These are phyloP conservation scores for Vicia villosa DNA, from an alignment of 306 rosid species.

Conservation along the genomic window DNA sequence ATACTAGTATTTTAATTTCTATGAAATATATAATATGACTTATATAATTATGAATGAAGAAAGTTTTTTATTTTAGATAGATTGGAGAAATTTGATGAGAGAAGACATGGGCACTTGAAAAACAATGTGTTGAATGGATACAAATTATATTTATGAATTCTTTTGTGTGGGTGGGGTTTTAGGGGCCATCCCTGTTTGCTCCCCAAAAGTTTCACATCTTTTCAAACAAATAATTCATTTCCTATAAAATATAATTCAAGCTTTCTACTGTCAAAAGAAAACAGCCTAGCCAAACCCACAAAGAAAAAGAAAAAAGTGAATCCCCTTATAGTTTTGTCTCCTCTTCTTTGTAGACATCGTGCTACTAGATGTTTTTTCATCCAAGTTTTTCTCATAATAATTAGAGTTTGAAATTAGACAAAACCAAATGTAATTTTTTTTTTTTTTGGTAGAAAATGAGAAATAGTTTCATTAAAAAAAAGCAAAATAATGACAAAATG, in stretches of 20 bases:
- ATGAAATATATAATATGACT: too few species aligned
- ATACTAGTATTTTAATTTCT: too few species aligned
- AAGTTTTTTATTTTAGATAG: conserved; percentile 9
- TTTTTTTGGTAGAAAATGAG: background rate
- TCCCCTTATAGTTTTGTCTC: conserved; percentile 22
- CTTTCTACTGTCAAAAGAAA: background rate
- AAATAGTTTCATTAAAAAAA: background rate
- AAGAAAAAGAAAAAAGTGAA: background rate
- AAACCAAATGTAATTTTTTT: background rate
- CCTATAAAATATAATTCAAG: background rate
- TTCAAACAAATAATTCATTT: conserved; percentile 55
- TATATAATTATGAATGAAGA: conserved; percentile 47
- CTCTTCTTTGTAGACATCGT: background rate
- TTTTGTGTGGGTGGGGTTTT: conserved; percentile 52
- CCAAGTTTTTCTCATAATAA: background rate
- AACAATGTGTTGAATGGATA: conserved; percentile 41
- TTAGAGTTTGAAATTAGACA: background rate
- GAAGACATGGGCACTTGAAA: conserved; percentile 39
- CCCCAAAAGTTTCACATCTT: conserved; percentile 91
- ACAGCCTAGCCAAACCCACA: conserved; percentile 1
- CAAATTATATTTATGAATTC: conserved; percentile 33
- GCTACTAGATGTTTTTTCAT: too few species aligned
- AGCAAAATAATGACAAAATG: conserved; percentile 19
- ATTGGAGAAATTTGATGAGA: conserved; percentile 41
- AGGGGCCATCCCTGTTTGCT: conserved; percentile 78